phyloP scores from a whole-genome alignment of 805 yeast species.

The Millerozyma miso region DNA sequence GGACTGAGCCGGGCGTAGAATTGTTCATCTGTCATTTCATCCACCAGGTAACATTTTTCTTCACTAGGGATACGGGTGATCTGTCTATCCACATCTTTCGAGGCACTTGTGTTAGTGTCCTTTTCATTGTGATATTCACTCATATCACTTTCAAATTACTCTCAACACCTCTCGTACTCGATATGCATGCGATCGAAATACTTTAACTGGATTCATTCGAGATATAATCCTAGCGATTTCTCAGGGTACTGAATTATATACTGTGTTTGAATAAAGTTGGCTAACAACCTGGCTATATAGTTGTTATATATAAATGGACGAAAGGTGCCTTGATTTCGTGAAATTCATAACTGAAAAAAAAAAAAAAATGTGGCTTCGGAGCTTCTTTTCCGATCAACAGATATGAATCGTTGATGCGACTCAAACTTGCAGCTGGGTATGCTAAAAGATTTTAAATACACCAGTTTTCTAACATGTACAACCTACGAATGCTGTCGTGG shows the following conservation, averaged over 20 bases:
- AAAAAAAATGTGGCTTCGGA: not conserved
- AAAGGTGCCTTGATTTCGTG: not conserved
- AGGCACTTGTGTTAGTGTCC: not conserved
- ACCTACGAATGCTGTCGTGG: not conserved
- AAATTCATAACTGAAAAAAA: not conserved
- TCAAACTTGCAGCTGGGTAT: not conserved
- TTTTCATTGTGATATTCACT: not conserved
- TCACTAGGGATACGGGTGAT: not conserved
- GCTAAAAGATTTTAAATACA: not conserved
- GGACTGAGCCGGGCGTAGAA: slow-evolving; percentile 2
- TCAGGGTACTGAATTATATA: not conserved
- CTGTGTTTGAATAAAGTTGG: not conserved
- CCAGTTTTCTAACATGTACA: not conserved
- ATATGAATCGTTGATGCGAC: not conserved
- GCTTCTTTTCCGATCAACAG: not conserved
- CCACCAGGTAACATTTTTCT: not conserved
- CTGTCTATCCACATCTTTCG: not conserved
- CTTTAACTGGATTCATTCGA: not conserved
- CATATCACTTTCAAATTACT: not conserved
- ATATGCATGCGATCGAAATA: not conserved
- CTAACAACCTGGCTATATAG: not conserved
- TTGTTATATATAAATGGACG: not conserved
- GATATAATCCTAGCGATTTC: not conserved
- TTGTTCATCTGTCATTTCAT: not conserved
- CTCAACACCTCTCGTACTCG: not conserved